These are phyloP conservation scores for Pichia scutulata DNA, from an alignment of 805 yeast genomes.

Conservation along the genomic window DNA sequence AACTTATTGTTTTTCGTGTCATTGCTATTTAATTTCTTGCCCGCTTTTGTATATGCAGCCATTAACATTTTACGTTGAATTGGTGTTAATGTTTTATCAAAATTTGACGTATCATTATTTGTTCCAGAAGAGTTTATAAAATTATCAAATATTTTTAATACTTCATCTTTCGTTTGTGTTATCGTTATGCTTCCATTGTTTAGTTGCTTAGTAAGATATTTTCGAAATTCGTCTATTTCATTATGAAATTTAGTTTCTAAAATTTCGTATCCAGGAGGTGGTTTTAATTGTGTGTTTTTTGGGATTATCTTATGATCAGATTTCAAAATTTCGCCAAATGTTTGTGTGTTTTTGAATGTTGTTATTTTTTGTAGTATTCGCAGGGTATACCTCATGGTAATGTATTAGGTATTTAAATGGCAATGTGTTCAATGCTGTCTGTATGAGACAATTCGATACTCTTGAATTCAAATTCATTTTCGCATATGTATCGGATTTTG, in stretches of 20 bases:
- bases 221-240: conserved; percentile 15
- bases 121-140: background rate
- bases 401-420: no score
- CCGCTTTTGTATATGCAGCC: conserved; percentile 6
- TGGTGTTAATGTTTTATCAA: background rate
- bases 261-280: conserved; percentile 19
- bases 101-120: background rate
- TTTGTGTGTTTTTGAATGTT: background rate
- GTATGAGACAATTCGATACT: no score
- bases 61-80: conserved; percentile 1
- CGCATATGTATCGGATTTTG: background rate
- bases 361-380: background rate
- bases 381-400: background rate
- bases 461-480: no score
- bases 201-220: conserved; percentile 1
- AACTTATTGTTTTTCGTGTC: background rate
- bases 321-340: conserved; percentile 12
- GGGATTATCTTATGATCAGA: background rate
- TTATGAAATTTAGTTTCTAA: conserved; percentile 14
- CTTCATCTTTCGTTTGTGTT: conserved; percentile 2
- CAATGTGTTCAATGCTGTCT: no score
- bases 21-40: background rate
- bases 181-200: background rate
- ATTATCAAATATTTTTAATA: conserved; percentile 7
- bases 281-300: conserved; percentile 6